phyloP scores from a whole-genome alignment of 495 filamentous ascomycete species.

The Penicillium salamii region DNA sequence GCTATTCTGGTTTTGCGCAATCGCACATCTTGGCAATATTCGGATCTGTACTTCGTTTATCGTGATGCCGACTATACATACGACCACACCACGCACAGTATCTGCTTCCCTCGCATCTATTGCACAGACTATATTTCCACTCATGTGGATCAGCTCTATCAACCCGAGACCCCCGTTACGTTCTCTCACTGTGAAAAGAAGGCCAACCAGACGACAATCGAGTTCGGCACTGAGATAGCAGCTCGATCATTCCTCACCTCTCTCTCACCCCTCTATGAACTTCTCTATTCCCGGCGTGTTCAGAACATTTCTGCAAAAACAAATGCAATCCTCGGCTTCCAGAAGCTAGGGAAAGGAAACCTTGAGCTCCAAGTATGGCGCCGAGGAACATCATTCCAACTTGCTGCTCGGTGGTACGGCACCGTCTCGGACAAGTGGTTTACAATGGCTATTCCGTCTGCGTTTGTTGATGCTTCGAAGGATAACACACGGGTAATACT shows the following conservation, averaged over 20 bases:
- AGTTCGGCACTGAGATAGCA: constrained; percentile 25
- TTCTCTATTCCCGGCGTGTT: constrained; percentile 32
- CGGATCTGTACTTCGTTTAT: constrained; percentile 33
- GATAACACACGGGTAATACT: constrained; percentile 29
- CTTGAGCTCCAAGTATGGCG: constrained; percentile 39
- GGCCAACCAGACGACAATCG: constrained; percentile 14
- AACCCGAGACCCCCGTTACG: constrained; percentile 20
- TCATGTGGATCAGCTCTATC: constrained; percentile 35
- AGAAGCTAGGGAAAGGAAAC: constrained; percentile 30
- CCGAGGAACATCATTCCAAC: constrained; percentile 19
- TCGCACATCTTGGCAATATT: constrained; percentile 29
- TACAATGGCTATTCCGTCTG: constrained; percentile 21
- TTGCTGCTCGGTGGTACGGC: constrained; percentile 34
- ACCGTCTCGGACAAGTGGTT: constrained; percentile 36
- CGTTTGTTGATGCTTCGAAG: constrained; percentile 11
- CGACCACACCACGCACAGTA: constrained; percentile 21
- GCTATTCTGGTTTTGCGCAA: constrained; percentile 25
- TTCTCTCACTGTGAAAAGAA: constrained; percentile 41
- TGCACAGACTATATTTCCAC: constrained; percentile 39
- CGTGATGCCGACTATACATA: constrained; percentile 34
- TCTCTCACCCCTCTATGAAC: constrained; percentile 28
- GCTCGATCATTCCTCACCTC: constrained; percentile 31
- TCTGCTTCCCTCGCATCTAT: constrained; percentile 30
- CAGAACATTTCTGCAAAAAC: constrained; percentile 30
- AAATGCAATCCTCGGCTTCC: constrained; percentile 19